Evolutionary conservation across 306 rosid genomes (phyloP).

Genomic region (Sphenostylis stenocarpa): DNA sequence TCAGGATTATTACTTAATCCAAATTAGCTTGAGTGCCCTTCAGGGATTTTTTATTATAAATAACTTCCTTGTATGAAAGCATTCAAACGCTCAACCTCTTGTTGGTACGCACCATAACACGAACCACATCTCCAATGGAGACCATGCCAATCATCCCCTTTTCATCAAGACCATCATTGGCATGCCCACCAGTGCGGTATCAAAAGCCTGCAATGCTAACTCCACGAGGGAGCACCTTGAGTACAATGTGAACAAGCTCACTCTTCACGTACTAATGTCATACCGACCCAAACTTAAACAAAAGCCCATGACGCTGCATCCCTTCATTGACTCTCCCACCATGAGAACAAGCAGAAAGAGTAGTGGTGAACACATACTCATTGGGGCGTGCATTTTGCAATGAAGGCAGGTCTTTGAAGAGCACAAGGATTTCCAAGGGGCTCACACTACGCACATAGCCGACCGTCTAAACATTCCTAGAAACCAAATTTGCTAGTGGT

Average conservation of each 20-base stretch:
- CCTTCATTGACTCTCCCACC: conserved; percentile 60
- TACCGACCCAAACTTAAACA: conserved; percentile 53
- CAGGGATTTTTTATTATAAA: conserved; percentile 45
- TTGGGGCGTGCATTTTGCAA: conserved; percentile 33
- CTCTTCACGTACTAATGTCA: conserved; percentile 55
- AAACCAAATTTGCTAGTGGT: conserved; percentile 47
- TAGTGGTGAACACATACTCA: conserved; percentile 52
- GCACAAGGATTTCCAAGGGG: conserved; percentile 44
- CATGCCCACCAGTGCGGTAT: conserved; percentile 26
- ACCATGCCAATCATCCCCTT: conserved; percentile 94
- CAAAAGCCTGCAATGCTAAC: conserved; percentile 50
- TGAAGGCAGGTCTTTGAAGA: conserved; percentile 46
- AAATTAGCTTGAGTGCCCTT: conserved; percentile 33
- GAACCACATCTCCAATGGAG: conserved; percentile 97
- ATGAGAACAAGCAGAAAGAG: conserved; percentile 57
- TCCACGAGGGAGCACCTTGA: conserved; percentile 44
- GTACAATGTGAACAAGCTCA: conserved; percentile 63
- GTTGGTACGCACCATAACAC: conserved; percentile 90
- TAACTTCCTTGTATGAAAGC: conserved; percentile 97
- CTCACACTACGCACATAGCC: conserved; percentile 56
- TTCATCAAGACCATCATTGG: conserved; percentile 37
- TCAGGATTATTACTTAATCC: conserved; percentile 55
- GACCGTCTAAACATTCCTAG: conserved; percentile 60
- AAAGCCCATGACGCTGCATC: conserved; percentile 60
- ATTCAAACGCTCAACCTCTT: conserved; percentile 92